Evolutionary conservation across 2,329 filamentous ascomycete genomes (phyloP), one percentile per base, ranked within the genome.

Genomic region (Aspergillus clavatus): DNA sequence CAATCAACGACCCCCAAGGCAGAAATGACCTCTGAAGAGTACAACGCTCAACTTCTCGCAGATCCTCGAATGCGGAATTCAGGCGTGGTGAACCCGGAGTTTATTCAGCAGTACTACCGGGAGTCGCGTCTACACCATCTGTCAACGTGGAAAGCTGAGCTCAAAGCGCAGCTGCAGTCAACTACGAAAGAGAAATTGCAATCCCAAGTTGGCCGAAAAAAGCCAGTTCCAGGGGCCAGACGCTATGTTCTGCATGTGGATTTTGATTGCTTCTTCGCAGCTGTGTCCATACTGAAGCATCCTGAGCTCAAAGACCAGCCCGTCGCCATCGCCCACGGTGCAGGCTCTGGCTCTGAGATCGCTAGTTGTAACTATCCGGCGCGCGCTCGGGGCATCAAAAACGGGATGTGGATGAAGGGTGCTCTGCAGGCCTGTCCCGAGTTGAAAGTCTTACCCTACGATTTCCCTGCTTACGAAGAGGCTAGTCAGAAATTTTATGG

Each of bases 391-490:
- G 91, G 91, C 1, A 77, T 98, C 43, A 95, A 90, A 62, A 98
- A 98, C 56, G 94, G 94, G 28, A 98, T 97, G 93, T 98, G 94
- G 93, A 97, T 98, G 91, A 94, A 91, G 63, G 78, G 79, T 26
- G 93, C 93, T 0, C 75, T 85, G 47, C 84, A 93, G 54, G 67
- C 93, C 14, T 98, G 89, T 60, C 84, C 91, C 0, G 81, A 89
- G 18, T 73, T 98, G 14, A 89, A 94, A 55, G 83, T 97, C 1
- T 64, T 98, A n/a, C 87, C 90, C 0, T 98, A 98, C 58, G 90
- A 98, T 60, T 98, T 97, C 61, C 84, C 87, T 2, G 91, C 83
- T 0, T 98, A 98, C 56, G 93, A 98, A 72, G 86, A 90, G 48
- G 89, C 90, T 1, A 98, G 93, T 60, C 79, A 81, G 45, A 76